Evolutionary conservation across 2,329 filamentous ascomycete species (phyloP).

Genomic region (Microsporum ferrugineum): DNA sequence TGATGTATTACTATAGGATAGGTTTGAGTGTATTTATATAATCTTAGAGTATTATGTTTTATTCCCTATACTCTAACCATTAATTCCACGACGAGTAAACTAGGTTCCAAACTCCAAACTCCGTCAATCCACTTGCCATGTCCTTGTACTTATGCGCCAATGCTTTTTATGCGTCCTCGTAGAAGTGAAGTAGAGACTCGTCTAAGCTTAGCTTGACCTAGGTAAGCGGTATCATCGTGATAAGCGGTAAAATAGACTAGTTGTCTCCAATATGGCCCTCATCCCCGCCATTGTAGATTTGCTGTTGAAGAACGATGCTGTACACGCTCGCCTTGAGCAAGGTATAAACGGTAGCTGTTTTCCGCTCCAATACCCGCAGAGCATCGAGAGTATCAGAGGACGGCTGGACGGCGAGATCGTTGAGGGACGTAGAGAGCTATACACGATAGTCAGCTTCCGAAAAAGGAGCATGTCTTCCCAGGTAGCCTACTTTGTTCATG

Average conservation of each 20-base stretch:
- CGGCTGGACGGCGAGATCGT: conserved; percentile 51
- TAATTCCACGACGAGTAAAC: no score
- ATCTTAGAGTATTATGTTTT: background rate
- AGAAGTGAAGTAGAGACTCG: no score
- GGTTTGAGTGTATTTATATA: conserved; percentile 3
- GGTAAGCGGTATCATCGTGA: background rate
- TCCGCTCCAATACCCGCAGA: conserved; percentile 76
- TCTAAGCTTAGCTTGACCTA: no score
- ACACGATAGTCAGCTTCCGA: background rate
- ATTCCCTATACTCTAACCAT: background rate
- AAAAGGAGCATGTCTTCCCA: background rate
- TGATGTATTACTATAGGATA: conserved; percentile 1
- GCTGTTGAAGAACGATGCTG: conserved; percentile 95
- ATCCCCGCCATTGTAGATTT: conserved; percentile 55
- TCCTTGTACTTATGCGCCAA: background rate
- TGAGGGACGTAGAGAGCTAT: conserved; percentile 36
- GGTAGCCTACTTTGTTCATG: conserved; percentile 61
- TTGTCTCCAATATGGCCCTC: conserved; percentile 17
- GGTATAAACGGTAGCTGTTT: conserved; percentile 90
- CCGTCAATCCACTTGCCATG: background rate
- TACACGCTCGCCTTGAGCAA: conserved; percentile 96
- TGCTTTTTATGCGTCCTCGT: background rate
- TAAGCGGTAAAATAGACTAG: background rate
- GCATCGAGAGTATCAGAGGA: conserved; percentile 66
- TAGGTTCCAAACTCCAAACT: background rate